Percentiles rank a stretch among this genome's conserved stretches.
phyloP scores from a whole-genome alignment of 495 filamentous ascomycete genomes.

The Neurospora sp. region DNA sequence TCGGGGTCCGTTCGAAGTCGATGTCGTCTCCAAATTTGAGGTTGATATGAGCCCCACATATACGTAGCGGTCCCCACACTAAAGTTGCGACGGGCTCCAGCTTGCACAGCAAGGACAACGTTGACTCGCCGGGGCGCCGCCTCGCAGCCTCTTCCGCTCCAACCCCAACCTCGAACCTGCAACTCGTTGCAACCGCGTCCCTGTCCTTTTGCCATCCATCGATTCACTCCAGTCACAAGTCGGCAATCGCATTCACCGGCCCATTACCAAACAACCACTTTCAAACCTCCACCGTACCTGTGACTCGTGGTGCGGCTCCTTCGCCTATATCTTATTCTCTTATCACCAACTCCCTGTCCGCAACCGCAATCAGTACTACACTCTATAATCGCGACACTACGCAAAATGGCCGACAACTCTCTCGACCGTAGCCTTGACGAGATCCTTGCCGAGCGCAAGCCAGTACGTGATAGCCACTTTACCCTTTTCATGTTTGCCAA shows the following conservation, averaged over 20 bases:
- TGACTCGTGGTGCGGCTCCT: neutral
- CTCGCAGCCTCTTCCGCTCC: neutral
- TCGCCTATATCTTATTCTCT: neutral
- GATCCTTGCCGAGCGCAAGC: slow-evolving; percentile 71
- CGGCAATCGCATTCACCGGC: neutral
- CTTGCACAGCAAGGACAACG: neutral
- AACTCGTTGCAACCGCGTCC: neutral
- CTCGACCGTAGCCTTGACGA: slow-evolving; percentile 80
- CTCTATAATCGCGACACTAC: neutral
- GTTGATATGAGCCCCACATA: neutral
- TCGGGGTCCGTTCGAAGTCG: neutral
- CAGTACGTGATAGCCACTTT: slow-evolving; percentile 22
- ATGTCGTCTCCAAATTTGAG: neutral
- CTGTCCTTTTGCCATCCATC: neutral
- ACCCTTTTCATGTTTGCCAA: neutral
- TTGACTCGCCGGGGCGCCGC: neutral
- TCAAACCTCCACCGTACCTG: neutral
- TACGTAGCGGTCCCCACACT: neutral
- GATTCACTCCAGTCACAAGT: neutral
- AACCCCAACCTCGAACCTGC: neutral
- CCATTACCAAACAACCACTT: neutral
- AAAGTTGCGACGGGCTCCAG: neutral
- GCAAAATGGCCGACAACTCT: neutral
- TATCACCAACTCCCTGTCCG: neutral
- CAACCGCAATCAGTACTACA: neutral